Conservation (phyloP, 2,329 filamentous ascomycete genomes). For the Emmonsiellopsis sp. region DNA sequence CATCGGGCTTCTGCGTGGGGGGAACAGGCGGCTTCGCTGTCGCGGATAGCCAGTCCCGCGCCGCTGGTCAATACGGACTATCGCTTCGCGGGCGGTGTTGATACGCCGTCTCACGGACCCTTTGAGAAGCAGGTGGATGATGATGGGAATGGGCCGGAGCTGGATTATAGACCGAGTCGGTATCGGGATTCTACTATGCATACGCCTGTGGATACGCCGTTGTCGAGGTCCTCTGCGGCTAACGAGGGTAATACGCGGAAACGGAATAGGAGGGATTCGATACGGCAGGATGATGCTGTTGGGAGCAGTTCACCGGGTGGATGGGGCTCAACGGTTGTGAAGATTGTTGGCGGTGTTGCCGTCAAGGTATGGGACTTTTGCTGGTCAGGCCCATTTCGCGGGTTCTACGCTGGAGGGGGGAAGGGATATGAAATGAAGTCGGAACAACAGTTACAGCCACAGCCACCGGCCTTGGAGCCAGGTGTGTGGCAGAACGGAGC, state of each 20-base stretch:
- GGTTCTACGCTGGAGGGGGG: conserved; percentile 81
- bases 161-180: conserved; percentile 35
- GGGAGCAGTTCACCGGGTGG: conserved; percentile 1
- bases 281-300: not conserved
- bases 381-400: conserved; percentile 59
- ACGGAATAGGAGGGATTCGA: conserved; percentile 4
- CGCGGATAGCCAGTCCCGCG: conserved; percentile 23
- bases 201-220: conserved; percentile 5
- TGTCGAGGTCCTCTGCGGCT: not conserved
- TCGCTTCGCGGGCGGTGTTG: conserved; percentile 25
- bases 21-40: conserved; percentile 6
- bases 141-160: conserved; percentile 20
- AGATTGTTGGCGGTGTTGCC: conserved; percentile 30
- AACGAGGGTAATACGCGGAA: conserved; percentile 7
- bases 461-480: conserved; percentile 14
- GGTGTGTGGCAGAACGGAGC: conserved; percentile 22
- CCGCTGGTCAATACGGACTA: conserved; percentile 33
- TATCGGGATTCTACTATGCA: conserved; percentile 24
- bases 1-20: not conserved
- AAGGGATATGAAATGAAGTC: conserved; percentile 52
- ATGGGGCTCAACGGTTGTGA: conserved; percentile 29
- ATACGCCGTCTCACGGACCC: conserved; percentile 19
- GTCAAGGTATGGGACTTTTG: conserved; percentile 84
- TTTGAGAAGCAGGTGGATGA: conserved; percentile 14
- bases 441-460: conserved; percentile 18